phyloP scores from a whole-genome alignment of 805 yeast species.

The Cyberlindnera saturnus region DNA sequence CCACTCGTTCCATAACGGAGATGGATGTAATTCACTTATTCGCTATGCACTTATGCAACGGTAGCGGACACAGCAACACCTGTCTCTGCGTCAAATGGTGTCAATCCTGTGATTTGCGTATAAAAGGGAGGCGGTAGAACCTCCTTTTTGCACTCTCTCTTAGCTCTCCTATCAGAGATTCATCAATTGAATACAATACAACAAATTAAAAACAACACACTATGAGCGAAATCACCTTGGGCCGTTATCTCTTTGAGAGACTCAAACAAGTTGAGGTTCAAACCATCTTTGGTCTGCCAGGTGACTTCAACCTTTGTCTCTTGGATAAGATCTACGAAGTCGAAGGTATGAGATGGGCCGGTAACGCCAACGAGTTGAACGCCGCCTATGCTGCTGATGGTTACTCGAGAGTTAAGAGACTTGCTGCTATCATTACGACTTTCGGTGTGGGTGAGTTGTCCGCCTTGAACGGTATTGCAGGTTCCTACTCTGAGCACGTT shows the following conservation, averaged over 20 bases:
- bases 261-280: conserved; percentile 63
- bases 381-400: conserved; percentile 90
- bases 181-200: neutral
- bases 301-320: conserved; percentile 71
- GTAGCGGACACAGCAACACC: conserved; percentile 2
- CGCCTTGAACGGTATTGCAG: conserved; percentile 82
- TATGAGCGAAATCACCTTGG: conserved; percentile 49
- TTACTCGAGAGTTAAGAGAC: conserved; percentile 73
- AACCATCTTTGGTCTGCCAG: conserved; percentile 76
- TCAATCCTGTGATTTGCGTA: conserved; percentile 1
- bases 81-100: conserved; percentile 16
- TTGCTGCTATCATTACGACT: conserved; percentile 72
- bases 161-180: neutral
- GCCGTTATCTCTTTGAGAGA: conserved; percentile 75
- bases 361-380: conserved; percentile 85
- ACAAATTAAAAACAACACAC: conserved; percentile 3
- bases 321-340: conserved; percentile 71
- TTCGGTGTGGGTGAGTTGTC: conserved; percentile 89
- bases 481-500: conserved; percentile 85
- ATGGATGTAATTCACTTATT: neutral
- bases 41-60: conserved; percentile 12
- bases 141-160: neutral
- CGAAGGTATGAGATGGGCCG: conserved; percentile 79
- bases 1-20: neutral
- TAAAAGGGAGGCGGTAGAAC: neutral